phyloP scores from a whole-genome alignment of 73 alveolate genomes.

The Stentor roeselii region DNA sequence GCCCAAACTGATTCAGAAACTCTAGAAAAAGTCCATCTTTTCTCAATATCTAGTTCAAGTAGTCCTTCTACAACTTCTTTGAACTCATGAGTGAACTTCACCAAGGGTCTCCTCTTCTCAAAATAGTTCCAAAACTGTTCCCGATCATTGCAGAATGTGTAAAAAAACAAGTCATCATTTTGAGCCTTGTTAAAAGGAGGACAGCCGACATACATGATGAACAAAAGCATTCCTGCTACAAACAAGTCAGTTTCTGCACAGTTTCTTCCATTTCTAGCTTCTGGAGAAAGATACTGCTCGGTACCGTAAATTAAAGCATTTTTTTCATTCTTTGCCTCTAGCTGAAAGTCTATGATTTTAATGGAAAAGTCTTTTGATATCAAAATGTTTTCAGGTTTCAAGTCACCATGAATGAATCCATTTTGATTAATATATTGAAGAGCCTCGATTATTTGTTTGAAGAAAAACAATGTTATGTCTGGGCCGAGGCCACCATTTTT shows the following conservation, averaged over 20 bases:
- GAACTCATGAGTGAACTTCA: neutral
- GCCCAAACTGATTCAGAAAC: neutral
- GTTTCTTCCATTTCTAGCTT: constrained; percentile 30
- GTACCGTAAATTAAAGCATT: constrained; percentile 57
- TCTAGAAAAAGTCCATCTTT: neutral
- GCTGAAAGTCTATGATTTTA: constrained; percentile 84
- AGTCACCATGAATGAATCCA: constrained; percentile 77
- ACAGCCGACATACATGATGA: constrained; percentile 54
- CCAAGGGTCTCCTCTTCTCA: neutral
- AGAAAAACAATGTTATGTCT: constrained; percentile 61
- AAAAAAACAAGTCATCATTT: constrained; percentile 46
- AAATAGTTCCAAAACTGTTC: neutral
- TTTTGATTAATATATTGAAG: constrained; percentile 60
- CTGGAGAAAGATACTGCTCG: constrained; percentile 63
- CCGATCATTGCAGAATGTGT: neutral
- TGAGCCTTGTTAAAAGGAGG: constrained; percentile 69
- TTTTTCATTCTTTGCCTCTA: constrained; percentile 50
- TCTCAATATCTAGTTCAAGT: neutral
- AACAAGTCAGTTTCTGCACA: constrained; percentile 51
- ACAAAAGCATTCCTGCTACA: constrained; percentile 50
- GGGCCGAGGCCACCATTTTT: constrained; percentile 70
- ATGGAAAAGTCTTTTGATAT: constrained; percentile 51
- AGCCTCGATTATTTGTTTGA: constrained; percentile 74
- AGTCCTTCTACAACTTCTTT: neutral
- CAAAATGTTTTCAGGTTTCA: constrained; percentile 81